These are phyloP conservation scores for Akanthomyces lecanii DNA, from an alignment of 2,329 filamentous ascomycete species.

Conservation along the genomic window DNA sequence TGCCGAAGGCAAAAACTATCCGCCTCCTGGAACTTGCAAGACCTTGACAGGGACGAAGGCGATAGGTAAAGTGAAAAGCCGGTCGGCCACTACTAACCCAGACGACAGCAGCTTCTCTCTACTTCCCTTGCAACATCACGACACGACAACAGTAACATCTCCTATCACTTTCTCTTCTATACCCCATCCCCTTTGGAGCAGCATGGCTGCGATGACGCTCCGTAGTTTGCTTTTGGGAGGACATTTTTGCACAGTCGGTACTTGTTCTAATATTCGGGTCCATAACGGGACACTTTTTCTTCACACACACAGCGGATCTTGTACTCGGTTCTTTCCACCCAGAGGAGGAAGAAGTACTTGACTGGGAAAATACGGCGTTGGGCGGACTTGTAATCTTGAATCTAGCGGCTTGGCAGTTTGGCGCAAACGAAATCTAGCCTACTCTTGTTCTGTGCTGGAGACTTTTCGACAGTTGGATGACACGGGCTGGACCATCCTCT, in stretches of 20 bases:
- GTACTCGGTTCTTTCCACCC: neutral
- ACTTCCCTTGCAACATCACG: neutral
- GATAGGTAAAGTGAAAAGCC: slow-evolving; percentile 13
- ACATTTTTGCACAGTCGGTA: neutral
- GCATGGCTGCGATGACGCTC: neutral
- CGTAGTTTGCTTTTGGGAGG: slow-evolving; percentile 1
- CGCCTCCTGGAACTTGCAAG: neutral
- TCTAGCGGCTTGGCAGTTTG: slow-evolving; percentile 8
- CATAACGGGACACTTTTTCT: slow-evolving; percentile 5
- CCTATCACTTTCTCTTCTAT: neutral
- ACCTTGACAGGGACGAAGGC: neutral
- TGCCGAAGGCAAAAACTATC: neutral
- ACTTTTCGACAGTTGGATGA: neutral
- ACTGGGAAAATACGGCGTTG: neutral
- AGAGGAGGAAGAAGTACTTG: neutral
- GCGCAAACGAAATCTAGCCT: slow-evolving; percentile 8
- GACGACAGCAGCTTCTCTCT: neutral
- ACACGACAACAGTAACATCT: slow-evolving; percentile 3
- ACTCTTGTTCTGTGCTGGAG: neutral
- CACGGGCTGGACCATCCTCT: neutral
- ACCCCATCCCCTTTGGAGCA: neutral
- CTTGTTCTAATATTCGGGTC: neutral
- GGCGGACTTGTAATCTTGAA: slow-evolving; percentile 11
- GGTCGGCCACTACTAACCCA: slow-evolving; percentile 10
- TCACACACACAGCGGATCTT: neutral